Conservation (phyloP, 257 asterid species). For the Eustoma russellianum region DNA sequence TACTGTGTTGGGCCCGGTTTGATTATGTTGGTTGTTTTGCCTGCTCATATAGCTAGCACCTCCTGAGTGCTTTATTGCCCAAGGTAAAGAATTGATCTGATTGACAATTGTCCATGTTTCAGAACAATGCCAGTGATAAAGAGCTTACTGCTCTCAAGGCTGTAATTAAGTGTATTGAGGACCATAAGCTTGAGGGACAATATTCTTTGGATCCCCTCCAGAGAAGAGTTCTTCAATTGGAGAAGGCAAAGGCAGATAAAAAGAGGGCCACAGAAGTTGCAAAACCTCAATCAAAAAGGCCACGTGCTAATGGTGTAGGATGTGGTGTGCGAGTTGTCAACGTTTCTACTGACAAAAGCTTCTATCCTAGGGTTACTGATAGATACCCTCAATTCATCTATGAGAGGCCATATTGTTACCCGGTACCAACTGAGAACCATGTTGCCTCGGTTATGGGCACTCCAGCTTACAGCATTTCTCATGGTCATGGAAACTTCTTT, state of each 20-base stretch:
- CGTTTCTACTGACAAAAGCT: constrained; percentile 53
- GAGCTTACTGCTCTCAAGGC: constrained; percentile 88
- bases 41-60: no score
- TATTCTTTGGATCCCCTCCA: constrained; percentile 81
- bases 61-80: no score
- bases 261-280: constrained; percentile 90
- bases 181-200: constrained; percentile 69
- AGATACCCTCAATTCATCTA: constrained; percentile 50
- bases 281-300: constrained; percentile 90
- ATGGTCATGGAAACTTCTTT: constrained; percentile 79
- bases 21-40: no score
- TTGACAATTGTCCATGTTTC: constrained; percentile 16
- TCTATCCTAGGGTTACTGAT: constrained; percentile 30
- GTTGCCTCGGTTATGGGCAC: constrained; percentile 49
- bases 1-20: no score
- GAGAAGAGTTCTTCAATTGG: constrained; percentile 66
- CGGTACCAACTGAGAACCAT: constrained; percentile 52
- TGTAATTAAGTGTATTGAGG: constrained; percentile 86
- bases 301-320: constrained; percentile 68
- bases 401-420: constrained; percentile 60
- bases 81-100: background rate
- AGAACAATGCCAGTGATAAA: constrained; percentile 75
- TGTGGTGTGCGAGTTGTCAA: constrained; percentile 57
- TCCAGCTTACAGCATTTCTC: constrained; percentile 49
- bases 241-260: constrained; percentile 92